Conservation (phyloP, 352 stramenopile genomes). For the Phytopythium mirpurense region DNA sequence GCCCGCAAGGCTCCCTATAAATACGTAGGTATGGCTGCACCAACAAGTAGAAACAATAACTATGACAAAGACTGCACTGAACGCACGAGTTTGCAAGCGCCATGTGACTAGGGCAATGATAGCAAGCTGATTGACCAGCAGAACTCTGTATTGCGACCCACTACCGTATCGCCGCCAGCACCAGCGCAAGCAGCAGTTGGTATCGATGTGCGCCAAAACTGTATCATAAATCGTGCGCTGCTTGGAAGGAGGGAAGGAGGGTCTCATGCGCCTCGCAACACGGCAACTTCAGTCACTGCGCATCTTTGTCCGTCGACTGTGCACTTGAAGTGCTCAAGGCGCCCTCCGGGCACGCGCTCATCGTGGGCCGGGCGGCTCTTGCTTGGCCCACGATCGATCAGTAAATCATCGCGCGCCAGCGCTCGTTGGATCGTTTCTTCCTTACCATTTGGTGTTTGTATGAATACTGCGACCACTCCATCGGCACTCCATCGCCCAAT, state of each 20-base stretch:
- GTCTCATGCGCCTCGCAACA: not conserved
- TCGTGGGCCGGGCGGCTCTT: constrained; percentile 4
- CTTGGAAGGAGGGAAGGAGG: constrained; percentile 1
- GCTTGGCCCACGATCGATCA: no score
- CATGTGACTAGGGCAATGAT: no score
- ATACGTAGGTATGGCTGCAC: no score
- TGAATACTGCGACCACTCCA: not conserved
- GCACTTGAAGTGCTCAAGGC: not conserved
- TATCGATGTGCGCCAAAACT: no score
- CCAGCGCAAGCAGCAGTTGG: no score
- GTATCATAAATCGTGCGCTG: not conserved
- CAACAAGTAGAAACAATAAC: no score
- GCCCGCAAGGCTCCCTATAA: no score
- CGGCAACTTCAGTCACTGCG: not conserved
- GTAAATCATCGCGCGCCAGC: constrained; percentile 4
- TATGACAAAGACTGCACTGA: no score
- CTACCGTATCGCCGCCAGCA: no score
- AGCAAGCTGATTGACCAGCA: no score
- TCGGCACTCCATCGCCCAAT: constrained; percentile 16
- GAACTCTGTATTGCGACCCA: no score
- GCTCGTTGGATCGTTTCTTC: not conserved
- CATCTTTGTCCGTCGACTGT: not conserved
- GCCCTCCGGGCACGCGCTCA: not conserved
- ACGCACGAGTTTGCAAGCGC: no score
- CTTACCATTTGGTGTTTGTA: not conserved